Evolutionary conservation across 495 filamentous ascomycete species (phyloP).

Genomic region (Tuber microsphaerosporum): DNA sequence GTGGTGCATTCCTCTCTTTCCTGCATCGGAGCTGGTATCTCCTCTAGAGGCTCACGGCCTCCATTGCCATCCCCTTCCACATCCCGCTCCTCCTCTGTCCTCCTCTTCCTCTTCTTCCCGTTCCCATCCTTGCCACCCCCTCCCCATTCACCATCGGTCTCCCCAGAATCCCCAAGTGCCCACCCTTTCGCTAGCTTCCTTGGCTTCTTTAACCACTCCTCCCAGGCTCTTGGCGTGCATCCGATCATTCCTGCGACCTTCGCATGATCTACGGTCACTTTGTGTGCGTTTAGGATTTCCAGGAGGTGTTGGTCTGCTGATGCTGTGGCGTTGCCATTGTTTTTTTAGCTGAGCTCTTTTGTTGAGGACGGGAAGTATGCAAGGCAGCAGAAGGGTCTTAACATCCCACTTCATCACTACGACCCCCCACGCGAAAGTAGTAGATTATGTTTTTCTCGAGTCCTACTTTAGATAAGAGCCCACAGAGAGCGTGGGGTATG

Average conservation of each 20-base stretch:
- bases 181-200: slow-evolving; percentile 36
- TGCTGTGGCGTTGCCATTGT: slow-evolving; percentile 13
- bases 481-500: neutral
- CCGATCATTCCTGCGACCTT: slow-evolving; percentile 38
- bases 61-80: neutral
- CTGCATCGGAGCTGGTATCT: neutral
- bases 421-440: neutral
- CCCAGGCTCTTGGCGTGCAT: slow-evolving; percentile 41
- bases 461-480: neutral
- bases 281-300: slow-evolving; percentile 37
- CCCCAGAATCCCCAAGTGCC: slow-evolving; percentile 12
- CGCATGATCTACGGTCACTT: slow-evolving; percentile 33
- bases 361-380: too few species aligned
- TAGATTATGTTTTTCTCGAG: neutral
- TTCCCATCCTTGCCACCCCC: neutral
- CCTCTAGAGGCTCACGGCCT: neutral
- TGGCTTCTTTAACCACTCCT: slow-evolving; percentile 41
- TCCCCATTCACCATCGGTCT: slow-evolving; percentile 8
- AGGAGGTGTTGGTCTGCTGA: slow-evolving; percentile 40
- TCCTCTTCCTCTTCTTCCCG: neutral
- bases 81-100: neutral
- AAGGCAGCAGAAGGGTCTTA: slow-evolving; percentile 2
- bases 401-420: slow-evolving; percentile 34
- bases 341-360: slow-evolving; percentile 4
- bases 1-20: neutral